phyloP scores from a whole-genome alignment of 2,329 filamentous ascomycete species.

The Colletotrichum sp. region DNA sequence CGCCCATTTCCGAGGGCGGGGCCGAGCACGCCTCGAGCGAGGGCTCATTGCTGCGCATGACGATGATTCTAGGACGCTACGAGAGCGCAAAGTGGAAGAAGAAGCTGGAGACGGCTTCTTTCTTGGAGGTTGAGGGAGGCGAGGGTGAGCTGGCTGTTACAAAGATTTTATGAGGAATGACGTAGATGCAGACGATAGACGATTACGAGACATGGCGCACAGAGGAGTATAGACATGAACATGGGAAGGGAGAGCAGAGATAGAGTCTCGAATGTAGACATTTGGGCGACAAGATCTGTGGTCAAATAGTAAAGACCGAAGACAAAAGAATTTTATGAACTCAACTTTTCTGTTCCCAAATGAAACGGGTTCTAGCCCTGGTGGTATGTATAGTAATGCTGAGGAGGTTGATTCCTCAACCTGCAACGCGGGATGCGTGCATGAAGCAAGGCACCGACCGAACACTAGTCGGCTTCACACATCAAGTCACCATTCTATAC shows the following conservation, averaged over 20 bases:
- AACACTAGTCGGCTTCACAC: not conserved
- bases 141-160: constrained; percentile 57
- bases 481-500: not conserved
- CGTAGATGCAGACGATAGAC: not conserved
- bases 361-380: too few species aligned
- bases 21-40: constrained; percentile 61
- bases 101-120: constrained; percentile 65
- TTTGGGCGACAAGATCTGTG: not conserved
- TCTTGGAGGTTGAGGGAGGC: constrained; percentile 54
- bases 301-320: not conserved
- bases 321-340: fast-evolving
- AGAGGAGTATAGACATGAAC: not conserved
- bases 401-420: not conserved
- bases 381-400: not conserved
- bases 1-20: constrained; percentile 50
- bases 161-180: constrained; percentile 46
- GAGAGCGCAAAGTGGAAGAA: constrained; percentile 82
- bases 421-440: not conserved
- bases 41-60: constrained; percentile 70
- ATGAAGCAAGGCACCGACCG: not conserved
- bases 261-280: not conserved
- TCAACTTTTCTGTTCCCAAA: not conserved
- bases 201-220: not conserved
- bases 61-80: constrained; percentile 74
- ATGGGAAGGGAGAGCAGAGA: not conserved